These are phyloP conservation scores for Skeletonema menzelii DNA, from an alignment of 108 stramenopile species.

Conservation along the genomic window DNA sequence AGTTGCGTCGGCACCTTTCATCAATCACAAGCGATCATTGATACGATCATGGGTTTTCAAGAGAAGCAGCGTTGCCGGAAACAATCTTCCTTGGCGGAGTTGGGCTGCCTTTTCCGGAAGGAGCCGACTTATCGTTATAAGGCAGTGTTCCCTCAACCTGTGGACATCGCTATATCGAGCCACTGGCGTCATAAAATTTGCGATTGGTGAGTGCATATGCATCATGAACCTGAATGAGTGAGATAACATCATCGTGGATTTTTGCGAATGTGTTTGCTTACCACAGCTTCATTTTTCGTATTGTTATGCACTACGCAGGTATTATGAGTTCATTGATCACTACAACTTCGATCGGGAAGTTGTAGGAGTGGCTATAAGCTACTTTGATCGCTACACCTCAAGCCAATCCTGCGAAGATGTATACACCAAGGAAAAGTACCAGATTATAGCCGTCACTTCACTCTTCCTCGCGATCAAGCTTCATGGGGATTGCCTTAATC, in stretches of 20 bases:
- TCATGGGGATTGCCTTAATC: slow-evolving; percentile 15
- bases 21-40: not conserved
- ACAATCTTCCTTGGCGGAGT: not conserved
- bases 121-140: not conserved
- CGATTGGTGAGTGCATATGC: slow-evolving; percentile 45
- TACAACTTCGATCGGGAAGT: slow-evolving; percentile 70
- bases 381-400: slow-evolving; percentile 57
- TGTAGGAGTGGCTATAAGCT: slow-evolving; percentile 56
- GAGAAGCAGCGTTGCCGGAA: not conserved
- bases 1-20: not conserved
- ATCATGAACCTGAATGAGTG: not conserved
- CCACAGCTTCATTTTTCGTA: not conserved
- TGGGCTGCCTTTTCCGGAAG: not conserved
- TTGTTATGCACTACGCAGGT: slow-evolving; percentile 7
- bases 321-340: slow-evolving; percentile 59
- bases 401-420: slow-evolving; percentile 7
- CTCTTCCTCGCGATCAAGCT: slow-evolving; percentile 73
- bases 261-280: not conserved
- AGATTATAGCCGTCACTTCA: slow-evolving; percentile 60
- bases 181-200: slow-evolving; percentile 59
- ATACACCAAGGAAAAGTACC: slow-evolving; percentile 39
- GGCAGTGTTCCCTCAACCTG: not conserved
- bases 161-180: not conserved
- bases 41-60: not conserved
- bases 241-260: no score